A percentile compares a stretch with the other conserved stretches of the same genome.
These are phyloP conservation scores for Chlamydomonas eustigma DNA, from an alignment of 139 green algal species.

Conservation along the genomic window DNA sequence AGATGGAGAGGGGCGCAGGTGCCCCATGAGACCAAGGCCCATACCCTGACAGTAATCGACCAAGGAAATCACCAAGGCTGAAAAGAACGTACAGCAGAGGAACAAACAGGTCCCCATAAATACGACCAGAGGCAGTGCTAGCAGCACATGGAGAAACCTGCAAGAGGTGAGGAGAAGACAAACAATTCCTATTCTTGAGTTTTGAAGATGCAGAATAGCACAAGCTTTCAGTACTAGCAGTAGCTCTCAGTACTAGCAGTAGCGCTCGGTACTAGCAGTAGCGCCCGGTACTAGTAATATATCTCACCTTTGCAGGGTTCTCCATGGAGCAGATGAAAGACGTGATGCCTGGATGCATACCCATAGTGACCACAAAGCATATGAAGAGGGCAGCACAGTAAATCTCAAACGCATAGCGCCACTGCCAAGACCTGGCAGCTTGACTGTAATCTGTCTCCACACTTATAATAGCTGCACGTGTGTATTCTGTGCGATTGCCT, in stretches of 20 bases:
- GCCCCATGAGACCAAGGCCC: slow-evolving; percentile 30
- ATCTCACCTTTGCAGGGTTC: slow-evolving; percentile 23
- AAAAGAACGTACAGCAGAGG: slow-evolving; percentile 41
- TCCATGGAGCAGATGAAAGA: slow-evolving; percentile 25
- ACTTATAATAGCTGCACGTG: slow-evolving; percentile 41
- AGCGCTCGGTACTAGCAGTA: too few species aligned
- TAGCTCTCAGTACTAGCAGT: too few species aligned
- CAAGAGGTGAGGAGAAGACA: not conserved
- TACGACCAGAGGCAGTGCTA: slow-evolving; percentile 17
- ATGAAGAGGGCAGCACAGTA: slow-evolving; percentile 41
- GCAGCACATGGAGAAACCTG: slow-evolving; percentile 31
- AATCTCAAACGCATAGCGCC: slow-evolving; percentile 37
- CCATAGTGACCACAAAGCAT: slow-evolving; percentile 35
- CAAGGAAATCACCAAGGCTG: slow-evolving; percentile 37
- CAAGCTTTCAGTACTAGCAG: too few species aligned
- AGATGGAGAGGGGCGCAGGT: slow-evolving; percentile 33
- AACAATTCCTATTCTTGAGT: too few species aligned
- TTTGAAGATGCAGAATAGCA: too few species aligned
- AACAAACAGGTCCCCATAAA: slow-evolving; percentile 41
- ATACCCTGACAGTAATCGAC: slow-evolving; percentile 28
- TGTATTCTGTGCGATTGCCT: slow-evolving; percentile 33
- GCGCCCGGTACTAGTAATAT: too few species aligned
- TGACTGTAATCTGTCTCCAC: slow-evolving; percentile 37
- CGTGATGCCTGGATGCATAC: slow-evolving; percentile 25
- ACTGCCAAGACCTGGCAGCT: slow-evolving; percentile 12